Conservation (phyloP, 1,284 basidiomycete genomes). For the Mycena sp. region DNA sequence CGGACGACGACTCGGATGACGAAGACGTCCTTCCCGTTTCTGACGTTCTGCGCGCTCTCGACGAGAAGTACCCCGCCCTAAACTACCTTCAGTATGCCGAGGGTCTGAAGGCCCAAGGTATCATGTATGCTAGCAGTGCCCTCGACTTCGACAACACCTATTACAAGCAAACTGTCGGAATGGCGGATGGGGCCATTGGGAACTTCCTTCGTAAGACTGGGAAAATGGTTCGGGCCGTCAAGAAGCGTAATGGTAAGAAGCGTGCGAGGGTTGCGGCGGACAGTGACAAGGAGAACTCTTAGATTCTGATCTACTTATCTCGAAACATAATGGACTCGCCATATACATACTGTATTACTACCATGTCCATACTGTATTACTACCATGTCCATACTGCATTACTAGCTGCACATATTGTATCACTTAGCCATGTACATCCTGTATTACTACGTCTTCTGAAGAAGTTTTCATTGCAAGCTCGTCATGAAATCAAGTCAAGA, state of each 20-base stretch:
- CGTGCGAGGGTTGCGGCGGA: neutral
- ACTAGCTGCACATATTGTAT: slow-evolving; percentile 9
- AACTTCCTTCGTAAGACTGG: neutral
- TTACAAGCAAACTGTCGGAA: neutral
- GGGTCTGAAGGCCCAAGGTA: neutral
- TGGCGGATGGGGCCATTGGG: neutral
- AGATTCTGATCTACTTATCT: no score
- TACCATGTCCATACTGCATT: neutral
- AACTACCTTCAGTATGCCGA: neutral
- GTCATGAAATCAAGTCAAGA: no score
- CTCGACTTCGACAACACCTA: neutral
- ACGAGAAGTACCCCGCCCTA: neutral
- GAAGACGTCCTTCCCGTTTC: neutral
- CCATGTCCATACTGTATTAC: neutral
- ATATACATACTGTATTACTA: slow-evolving; percentile 15
- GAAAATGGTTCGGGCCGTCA: neutral
- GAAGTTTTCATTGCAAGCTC: no score
- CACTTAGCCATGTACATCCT: slow-evolving; percentile 3
- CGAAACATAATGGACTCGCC: no score
- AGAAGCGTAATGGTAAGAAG: neutral
- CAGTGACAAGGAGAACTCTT: slow-evolving; percentile 6
- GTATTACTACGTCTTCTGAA: neutral
- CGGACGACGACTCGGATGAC: neutral
- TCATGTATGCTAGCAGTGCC: neutral
- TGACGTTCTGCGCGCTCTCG: neutral